Evolutionary conservation across 352 stramenopile species (phyloP), one percentile per base, ranked within the genome.

Genomic region (Globisporangium middletonii): DNA sequence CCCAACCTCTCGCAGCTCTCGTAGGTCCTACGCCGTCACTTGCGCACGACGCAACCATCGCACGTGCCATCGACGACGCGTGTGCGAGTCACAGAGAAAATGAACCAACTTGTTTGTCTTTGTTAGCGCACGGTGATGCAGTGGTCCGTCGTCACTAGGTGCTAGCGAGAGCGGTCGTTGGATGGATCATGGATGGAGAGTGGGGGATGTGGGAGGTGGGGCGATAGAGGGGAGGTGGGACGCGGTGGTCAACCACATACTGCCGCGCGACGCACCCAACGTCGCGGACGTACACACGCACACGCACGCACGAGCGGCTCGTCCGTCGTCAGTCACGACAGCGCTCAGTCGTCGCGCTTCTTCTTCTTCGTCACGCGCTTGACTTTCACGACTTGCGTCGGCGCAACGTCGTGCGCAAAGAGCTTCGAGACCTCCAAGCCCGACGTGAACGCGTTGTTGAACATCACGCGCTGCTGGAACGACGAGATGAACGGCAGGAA

Each of bases 391-490:
- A 91, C 77, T 60, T 90, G 81, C 27, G 77, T 68, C 23, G 82
- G 80, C 2, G 82, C 82, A 57, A 89, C 85, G 38, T 95, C 85
- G 71, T 95, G 82, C 19, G 85, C 74, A 60, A 95, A 93, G 35
- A 95, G 81, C 72, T 93, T 95, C 58, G 85, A 93, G 51, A 95
- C 85, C 59, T 95, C 85, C 8, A 95, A 65, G 35, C 85, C 85
- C 13, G 85, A 92, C 50, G 83, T 95, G 65, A 95, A 95, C 27
- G 85, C 85, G 60, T 88, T 92, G 73, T 95, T 95, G 64, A 95
- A 95, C 85, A 95, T 95, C 55, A 95, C 80, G 54, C 85, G 83
- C 69, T 95, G 83, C 72, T 95, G 85, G 76, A 93, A 95, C 11
- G 72, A 79, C 19, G 81, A 78, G 62, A 95, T 85, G 70, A 95